Evolutionary conservation across 78 protist species (phyloP).

Genomic region (slime mould (Dictyostelium discoideum)): DNA sequence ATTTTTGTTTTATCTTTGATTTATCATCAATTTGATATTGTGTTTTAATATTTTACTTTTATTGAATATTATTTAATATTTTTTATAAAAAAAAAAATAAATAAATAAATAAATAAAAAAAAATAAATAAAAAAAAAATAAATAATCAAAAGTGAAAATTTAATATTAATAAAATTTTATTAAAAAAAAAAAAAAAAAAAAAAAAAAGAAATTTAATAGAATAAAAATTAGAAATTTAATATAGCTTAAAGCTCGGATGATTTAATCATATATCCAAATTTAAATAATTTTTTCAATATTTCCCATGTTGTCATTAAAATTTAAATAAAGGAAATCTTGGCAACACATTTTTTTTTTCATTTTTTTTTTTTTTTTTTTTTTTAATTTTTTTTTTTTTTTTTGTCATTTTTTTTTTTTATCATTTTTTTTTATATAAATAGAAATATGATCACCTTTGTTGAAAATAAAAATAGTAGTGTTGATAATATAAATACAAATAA

Average conservation of each 20-base stretch:
- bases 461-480: neutral
- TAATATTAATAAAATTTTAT: too few species aligned
- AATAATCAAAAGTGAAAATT: too few species aligned
- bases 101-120: too few species aligned
- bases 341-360: neutral
- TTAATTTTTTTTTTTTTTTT: neutral
- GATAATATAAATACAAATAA: neutral
- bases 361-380: neutral
- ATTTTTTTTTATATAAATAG: neutral
- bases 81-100: too few species aligned
- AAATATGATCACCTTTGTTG: slow-evolving; percentile 12
- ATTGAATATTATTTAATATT: too few species aligned
- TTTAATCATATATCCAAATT: neutral
- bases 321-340: neutral
- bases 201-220: too few species aligned
- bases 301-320: neutral
- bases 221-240: neutral
- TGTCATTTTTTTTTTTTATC: neutral
- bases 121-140: too few species aligned
- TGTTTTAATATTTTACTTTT: too few species aligned
- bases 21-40: too few species aligned
- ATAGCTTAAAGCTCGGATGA: neutral
- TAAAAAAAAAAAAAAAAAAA: too few species aligned
- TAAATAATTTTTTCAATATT: neutral
- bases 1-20: too few species aligned